These are phyloP conservation scores for Exophiala alcalophila DNA, from an alignment of 2,329 filamentous ascomycete genomes.

Conservation along the genomic window DNA sequence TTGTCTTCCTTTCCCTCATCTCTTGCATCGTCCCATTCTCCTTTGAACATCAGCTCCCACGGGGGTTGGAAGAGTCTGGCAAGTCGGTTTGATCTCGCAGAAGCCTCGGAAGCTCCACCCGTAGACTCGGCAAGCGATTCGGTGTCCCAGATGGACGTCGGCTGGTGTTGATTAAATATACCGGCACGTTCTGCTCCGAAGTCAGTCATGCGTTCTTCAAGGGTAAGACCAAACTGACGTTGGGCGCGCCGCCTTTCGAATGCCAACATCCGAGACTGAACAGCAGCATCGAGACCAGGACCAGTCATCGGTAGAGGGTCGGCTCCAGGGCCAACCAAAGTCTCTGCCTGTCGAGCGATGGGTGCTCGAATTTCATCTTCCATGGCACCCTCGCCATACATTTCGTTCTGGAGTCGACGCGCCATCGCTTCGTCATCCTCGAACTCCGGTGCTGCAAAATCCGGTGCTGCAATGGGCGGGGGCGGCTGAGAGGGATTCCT, in stretches of 20 bases:
- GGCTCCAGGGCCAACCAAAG: slow-evolving; percentile 71
- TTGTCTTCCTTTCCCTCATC: slow-evolving; percentile 79
- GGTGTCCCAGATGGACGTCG: slow-evolving; percentile 53
- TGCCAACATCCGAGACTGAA: slow-evolving; percentile 60
- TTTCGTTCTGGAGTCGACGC: slow-evolving; percentile 82
- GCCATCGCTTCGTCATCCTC: slow-evolving; percentile 94
- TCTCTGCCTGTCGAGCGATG: slow-evolving; percentile 87
- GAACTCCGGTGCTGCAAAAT: slow-evolving; percentile 49
- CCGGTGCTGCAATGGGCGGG: slow-evolving; percentile 8
- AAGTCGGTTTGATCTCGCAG: slow-evolving; percentile 70
- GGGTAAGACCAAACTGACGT: slow-evolving; percentile 23
- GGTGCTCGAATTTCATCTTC: slow-evolving; percentile 70
- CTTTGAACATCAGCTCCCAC: slow-evolving; percentile 77
- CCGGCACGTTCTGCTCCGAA: slow-evolving; percentile 41
- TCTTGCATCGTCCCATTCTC: slow-evolving; percentile 80
- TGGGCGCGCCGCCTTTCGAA: slow-evolving; percentile 38
- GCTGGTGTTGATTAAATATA: slow-evolving; percentile 66
- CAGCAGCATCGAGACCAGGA: slow-evolving; percentile 55
- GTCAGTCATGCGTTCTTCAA: slow-evolving; percentile 7
- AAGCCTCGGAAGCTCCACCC: slow-evolving; percentile 62
- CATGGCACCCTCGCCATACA: slow-evolving; percentile 63
- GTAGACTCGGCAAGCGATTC: slow-evolving; percentile 59
- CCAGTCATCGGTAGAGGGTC: slow-evolving; percentile 49
- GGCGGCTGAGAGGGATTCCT: slow-evolving; percentile 32
- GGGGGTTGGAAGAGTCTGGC: slow-evolving; percentile 92